Percentiles rank a stretch among this genome's conserved stretches.
These are phyloP conservation scores for Lasiodiplodia sp. DNA, from an alignment of 2,329 filamentous ascomycete species.

Conservation along the genomic window DNA sequence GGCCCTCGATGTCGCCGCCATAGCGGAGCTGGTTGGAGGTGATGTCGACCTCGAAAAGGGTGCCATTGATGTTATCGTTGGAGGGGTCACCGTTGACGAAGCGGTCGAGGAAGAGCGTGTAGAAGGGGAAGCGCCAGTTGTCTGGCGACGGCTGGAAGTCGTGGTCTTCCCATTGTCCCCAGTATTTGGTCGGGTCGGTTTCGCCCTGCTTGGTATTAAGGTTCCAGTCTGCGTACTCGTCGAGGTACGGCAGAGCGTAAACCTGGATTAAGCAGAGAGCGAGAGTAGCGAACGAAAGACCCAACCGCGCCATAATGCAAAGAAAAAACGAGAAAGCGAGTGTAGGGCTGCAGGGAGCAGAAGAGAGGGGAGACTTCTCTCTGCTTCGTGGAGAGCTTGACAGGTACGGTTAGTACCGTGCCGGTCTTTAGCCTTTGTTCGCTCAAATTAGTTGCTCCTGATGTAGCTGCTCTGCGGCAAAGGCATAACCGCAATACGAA, in stretches of 20 bases:
- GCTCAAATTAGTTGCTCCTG: constrained; percentile 17
- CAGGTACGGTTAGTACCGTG: constrained; percentile 25
- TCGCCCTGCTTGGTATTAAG: constrained; percentile 67
- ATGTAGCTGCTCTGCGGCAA: neutral
- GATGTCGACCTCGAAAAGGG: constrained; percentile 66
- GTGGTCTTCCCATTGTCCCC: constrained; percentile 62
- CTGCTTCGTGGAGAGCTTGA: neutral
- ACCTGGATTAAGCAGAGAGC: constrained; percentile 25
- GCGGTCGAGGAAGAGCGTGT: constrained; percentile 69
- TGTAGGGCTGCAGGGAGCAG: constrained; percentile 28
- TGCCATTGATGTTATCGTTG: constrained; percentile 70
- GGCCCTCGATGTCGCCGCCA: constrained; percentile 66
- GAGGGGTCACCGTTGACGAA: constrained; percentile 70
- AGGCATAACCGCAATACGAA: constrained; percentile 26
- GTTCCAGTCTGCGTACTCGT: constrained; percentile 62
- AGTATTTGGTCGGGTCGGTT: constrained; percentile 65
- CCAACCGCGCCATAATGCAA: constrained; percentile 26
- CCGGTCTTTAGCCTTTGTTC: constrained; percentile 13
- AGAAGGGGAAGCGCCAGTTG: constrained; percentile 72
- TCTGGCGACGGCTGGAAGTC: constrained; percentile 62
- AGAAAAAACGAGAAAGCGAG: constrained; percentile 23
- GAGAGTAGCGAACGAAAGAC: constrained; percentile 28
- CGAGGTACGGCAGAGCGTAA: constrained; percentile 53
- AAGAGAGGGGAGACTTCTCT: constrained; percentile 13
- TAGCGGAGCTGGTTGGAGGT: constrained; percentile 68